Percentiles rank a stretch among this genome's conserved stretches.
These are phyloP conservation scores for Trebouxia gelatinosa DNA, from an alignment of 163 green algal species.

Conservation along the genomic window DNA sequence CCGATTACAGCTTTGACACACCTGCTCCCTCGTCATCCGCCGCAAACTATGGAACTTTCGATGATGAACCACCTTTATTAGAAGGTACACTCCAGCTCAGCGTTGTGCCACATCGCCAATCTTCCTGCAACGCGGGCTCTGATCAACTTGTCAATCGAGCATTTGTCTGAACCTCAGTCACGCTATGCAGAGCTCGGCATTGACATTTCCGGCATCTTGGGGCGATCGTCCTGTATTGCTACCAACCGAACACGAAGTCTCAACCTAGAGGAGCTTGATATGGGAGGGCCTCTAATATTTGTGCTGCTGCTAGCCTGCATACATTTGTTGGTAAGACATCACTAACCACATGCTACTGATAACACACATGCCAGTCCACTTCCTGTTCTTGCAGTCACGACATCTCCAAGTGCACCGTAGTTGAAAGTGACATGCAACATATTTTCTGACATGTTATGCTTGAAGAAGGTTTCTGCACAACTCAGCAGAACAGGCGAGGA, in stretches of 20 bases:
- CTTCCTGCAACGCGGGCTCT: too few species aligned
- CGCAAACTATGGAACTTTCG: constrained; percentile 58
- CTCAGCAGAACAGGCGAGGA: too few species aligned
- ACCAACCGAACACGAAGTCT: constrained; percentile 55
- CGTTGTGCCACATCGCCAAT: not conserved
- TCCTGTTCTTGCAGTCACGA: too few species aligned
- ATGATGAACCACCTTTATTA: constrained; percentile 82
- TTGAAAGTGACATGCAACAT: too few species aligned
- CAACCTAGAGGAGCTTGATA: constrained; percentile 75
- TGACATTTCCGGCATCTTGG: constrained; percentile 78
- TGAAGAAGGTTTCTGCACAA: too few species aligned
- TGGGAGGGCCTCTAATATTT: constrained; percentile 85
- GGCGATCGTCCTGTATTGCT: constrained; percentile 70
- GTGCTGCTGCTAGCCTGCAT: constrained; percentile 68
- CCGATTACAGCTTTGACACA: constrained; percentile 25
- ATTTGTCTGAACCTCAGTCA: not conserved
- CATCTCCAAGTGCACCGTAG: too few species aligned
- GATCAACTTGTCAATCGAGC: not conserved
- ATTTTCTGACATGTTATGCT: too few species aligned
- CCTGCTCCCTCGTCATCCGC: not conserved
- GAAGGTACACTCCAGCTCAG: constrained; percentile 53
- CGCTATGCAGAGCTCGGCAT: constrained; percentile 85
- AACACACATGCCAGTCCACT: too few species aligned
- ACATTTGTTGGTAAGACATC: constrained; percentile 83
- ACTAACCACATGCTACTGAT: not conserved